Evolutionary conservation across 1,284 basidiomycete genomes (phyloP), one percentile per base, ranked within the genome.

Genomic region (Entoloma clypeatum): DNA sequence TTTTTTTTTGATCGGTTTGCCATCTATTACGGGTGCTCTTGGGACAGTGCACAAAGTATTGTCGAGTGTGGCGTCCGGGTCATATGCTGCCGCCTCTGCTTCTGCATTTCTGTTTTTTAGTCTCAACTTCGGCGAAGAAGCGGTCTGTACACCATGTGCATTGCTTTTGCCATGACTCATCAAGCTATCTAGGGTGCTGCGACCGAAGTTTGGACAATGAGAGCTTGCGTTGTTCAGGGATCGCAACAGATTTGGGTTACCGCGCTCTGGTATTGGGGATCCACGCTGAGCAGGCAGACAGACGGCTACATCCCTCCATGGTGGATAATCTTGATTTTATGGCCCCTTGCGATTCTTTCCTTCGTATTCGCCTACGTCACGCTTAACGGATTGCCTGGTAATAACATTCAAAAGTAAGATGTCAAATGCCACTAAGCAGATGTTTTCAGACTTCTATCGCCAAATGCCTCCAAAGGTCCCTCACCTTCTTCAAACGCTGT

Each of bases 101-200:
- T 92, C 87, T 26, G 84, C 87, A 13, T 95, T 94, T 74, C 67
- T 82, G 44, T 93, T 92, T 77, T 95, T 95, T 58, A 91, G 92
- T 61, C 75, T 93, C 51, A 95, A 95, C 66, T 95, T 94, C 61
- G 92, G 92, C 65, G 92, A 95, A 69, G 92, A 94, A 74, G 92
- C 91, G 22, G 88, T 84, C 60, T 26, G 79, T 66, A 14, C 11
- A 34, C 19, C 32, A 37, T 23, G 39, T 5, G 34, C 21, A 32
- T 7, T 28, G 7, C n/a, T 17, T n/a, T 41, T 31, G 35, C 8
- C 27, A 16, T 16, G 14, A 9, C 29, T 36, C 24, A 24, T 19
- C 48, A 42, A 25, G 42, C 50, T 53, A 37, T 41, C 18, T 50
- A 85, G 81, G 86, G 92, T 56, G 90, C 92, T 40, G 88, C 90